A percentile compares a stretch with the other conserved stretches of the same genome.
phyloP scores from a whole-genome alignment of 176 grass and related monocot species.

The Melocanna baccifera region DNA sequence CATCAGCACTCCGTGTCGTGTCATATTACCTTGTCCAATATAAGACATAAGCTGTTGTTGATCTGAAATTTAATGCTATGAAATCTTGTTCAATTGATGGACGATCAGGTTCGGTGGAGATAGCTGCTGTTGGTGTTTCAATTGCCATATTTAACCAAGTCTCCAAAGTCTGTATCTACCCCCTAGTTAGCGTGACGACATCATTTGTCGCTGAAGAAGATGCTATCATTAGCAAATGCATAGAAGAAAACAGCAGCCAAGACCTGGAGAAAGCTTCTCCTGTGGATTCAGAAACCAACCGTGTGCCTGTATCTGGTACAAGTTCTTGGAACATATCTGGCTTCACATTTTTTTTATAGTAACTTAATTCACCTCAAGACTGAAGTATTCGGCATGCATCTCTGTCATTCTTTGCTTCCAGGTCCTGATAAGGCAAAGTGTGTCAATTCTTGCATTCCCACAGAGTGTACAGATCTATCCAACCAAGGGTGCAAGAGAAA shows the following conservation, averaged over 20 bases:
- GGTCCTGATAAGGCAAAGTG: constrained; percentile 46
- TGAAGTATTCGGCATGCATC: neutral
- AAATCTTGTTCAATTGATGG: neutral
- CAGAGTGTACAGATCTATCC: constrained; percentile 28
- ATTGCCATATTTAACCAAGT: constrained; percentile 98
- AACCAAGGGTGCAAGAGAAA: constrained; percentile 52
- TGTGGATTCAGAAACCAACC: constrained; percentile 28
- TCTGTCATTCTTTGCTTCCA: constrained; percentile 32
- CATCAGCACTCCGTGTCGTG: neutral
- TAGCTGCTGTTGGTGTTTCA: constrained; percentile 88
- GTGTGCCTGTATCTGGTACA: constrained; percentile 35
- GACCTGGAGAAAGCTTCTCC: constrained; percentile 68
- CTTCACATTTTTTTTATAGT: neutral
- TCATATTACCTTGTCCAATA: neutral
- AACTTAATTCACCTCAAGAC: neutral
- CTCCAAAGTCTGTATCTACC: constrained; percentile 93
- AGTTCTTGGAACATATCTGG: constrained; percentile 4
- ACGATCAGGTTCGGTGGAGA: constrained; percentile 69
- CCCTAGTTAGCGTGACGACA: constrained; percentile 91
- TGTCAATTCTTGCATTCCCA: constrained; percentile 34
- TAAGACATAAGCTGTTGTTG: neutral
- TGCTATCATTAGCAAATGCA: constrained; percentile 64
- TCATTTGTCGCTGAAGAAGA: constrained; percentile 99
- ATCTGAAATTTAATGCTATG: neutral
- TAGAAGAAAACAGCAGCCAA: constrained; percentile 47